Evolutionary conservation across 441 rosid species (phyloP), one percentile per base, ranked within the genome.

Genomic region (Brassica hybrid): DNA sequence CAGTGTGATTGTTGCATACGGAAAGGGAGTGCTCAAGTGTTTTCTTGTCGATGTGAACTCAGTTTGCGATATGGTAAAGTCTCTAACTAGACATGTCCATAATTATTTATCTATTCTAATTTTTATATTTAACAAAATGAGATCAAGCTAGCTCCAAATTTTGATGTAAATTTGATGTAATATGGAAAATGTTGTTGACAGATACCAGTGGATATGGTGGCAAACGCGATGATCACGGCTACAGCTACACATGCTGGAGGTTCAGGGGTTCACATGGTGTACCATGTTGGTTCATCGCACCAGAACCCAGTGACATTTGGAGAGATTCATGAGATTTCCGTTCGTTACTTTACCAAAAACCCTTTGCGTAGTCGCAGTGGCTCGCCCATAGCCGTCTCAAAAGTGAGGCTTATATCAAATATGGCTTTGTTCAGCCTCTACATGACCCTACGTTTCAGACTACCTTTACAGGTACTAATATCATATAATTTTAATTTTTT

Each of bases 121-220:
- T 43, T 27, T 14, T 52, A 5, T 50, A 13, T 10, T 52, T 23
- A 10, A 1, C 16, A 12, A 69, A 30, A 48, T 11, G 32, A 34
- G 27, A 18, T 38, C 27, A 21, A 43, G 52, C 52, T 43, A 43
- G 13, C 14, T 43, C 14, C n/a, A 43, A n/a, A 43, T 43, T 43
- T 41, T 43, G 32, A 27, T 27, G 32, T 27, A 27, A 27, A 27
- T 27, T 6, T 32, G 38, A 32, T 32, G 38, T 32, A 10, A 52
- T 57, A 14, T 25, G 23, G 17, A 14, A 52, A 52, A 50, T 13
- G 7, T 16, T 58, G 45, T 68, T 19, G 72, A 75, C 66, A 90
- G 95, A 87, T 93, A 64, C 98, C 99, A 2, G 98, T 94, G 0
- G 97, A 95, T 66, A 90, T 95, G 98, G 97, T 93, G 71, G 17